Evolutionary conservation across 2,329 filamentous ascomycete genomes (phyloP).

Genomic region (Cercospora sojina): DNA sequence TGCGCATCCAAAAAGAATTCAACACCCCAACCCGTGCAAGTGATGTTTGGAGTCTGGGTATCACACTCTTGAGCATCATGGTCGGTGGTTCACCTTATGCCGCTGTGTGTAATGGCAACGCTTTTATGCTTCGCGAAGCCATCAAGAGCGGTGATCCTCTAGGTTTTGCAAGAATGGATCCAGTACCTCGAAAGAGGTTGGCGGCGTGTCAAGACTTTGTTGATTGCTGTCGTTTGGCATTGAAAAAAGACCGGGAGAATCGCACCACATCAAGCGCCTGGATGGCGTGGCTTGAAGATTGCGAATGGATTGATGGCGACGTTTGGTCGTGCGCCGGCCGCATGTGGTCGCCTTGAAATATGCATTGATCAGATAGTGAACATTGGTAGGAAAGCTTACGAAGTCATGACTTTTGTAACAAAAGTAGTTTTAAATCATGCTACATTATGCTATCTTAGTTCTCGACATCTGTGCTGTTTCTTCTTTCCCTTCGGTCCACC

Average conservation of each 20-base stretch:
- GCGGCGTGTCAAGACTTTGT: conserved; percentile 37
- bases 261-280: conserved; percentile 33
- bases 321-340: neutral
- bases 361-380: neutral
- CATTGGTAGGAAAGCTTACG: neutral
- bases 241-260: conserved; percentile 39
- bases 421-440: neutral
- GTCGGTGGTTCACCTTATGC: conserved; percentile 46
- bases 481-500: neutral
- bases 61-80: conserved; percentile 47
- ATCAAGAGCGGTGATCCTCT: conserved; percentile 46
- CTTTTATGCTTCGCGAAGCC: conserved; percentile 46
- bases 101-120: conserved; percentile 40
- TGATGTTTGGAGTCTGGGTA: conserved; percentile 49
- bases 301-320: conserved; percentile 20
- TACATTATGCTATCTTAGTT: neutral
- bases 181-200: conserved; percentile 35
- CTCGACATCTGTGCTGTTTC: neutral
- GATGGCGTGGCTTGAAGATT: conserved; percentile 36
- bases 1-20: conserved; percentile 32
- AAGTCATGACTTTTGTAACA: neutral
- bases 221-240: conserved; percentile 42
- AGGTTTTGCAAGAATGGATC: conserved; percentile 42
- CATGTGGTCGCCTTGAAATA: neutral
- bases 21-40: conserved; percentile 38